Percentiles rank a stretch among this genome's conserved stretches.
Evolutionary conservation across 495 filamentous ascomycete species (phyloP).

Genomic region (Penicillium fimorum): DNA sequence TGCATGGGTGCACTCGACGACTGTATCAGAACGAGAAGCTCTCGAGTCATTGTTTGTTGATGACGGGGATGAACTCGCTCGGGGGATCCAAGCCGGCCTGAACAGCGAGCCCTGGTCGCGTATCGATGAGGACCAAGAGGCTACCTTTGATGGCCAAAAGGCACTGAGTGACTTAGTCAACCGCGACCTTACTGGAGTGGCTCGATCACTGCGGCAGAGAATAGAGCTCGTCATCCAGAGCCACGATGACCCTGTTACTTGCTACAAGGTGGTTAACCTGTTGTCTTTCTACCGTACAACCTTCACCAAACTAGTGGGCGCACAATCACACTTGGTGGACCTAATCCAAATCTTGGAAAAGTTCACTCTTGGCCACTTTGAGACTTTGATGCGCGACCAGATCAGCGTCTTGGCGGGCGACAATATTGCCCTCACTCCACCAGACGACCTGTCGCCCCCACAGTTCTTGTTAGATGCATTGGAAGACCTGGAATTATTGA

Average conservation of each 20-base stretch:
- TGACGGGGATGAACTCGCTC: constrained; percentile 87
- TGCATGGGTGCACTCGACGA: constrained; percentile 91
- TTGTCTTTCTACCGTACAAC: constrained; percentile 85
- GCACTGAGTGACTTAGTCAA: constrained; percentile 87
- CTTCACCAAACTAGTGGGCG: constrained; percentile 74
- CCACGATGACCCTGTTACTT: constrained; percentile 83
- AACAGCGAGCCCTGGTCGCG: constrained; percentile 86
- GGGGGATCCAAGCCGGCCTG: constrained; percentile 77
- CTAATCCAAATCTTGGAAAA: constrained; percentile 66
- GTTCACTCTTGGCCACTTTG: constrained; percentile 81
- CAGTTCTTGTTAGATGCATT: constrained; percentile 82
- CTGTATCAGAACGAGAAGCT: constrained; percentile 90
- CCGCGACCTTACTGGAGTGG: constrained; percentile 76
- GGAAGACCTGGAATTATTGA: constrained; percentile 66
- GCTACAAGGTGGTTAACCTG: constrained; percentile 86
- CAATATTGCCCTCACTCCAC: constrained; percentile 50
- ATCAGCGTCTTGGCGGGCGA: constrained; percentile 71
- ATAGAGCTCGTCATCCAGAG: constrained; percentile 89
- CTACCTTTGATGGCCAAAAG: constrained; percentile 74
- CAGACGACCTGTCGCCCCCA: constrained; percentile 68
- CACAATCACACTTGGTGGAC: constrained; percentile 66
- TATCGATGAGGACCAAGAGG: constrained; percentile 56
- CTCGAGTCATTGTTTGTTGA: constrained; percentile 87
- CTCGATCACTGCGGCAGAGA: constrained; percentile 73
- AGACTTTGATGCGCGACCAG: constrained; percentile 73